A percentile compares a stretch with the other conserved stretches of the same genome.
Evolutionary conservation across 371 early-diverging fungal species (phyloP).

Genomic region (Rhizomucor pusillus): DNA sequence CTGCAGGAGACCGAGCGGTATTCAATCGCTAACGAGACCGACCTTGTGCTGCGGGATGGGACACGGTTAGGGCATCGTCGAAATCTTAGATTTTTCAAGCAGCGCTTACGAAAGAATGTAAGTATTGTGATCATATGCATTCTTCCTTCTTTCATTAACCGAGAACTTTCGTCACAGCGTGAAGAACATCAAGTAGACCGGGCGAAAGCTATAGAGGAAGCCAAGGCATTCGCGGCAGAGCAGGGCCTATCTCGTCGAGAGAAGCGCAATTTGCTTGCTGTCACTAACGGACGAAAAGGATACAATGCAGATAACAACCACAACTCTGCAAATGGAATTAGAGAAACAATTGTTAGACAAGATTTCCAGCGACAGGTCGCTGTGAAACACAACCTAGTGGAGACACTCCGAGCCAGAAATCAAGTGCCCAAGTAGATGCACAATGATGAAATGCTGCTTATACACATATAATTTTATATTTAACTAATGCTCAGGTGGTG

Average conservation of each 20-base stretch:
- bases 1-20: constrained; percentile 37
- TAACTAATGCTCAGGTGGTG: constrained; percentile 6
- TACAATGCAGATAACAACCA: background rate
- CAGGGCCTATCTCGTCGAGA: constrained; percentile 16
- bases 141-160: background rate
- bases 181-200: constrained; percentile 7
- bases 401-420: constrained; percentile 12
- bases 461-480: too few species aligned
- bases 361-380: constrained; percentile 11
- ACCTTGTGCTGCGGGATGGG: constrained; percentile 82
- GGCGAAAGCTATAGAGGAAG: constrained; percentile 11
- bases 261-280: constrained; percentile 11
- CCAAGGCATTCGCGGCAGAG: constrained; percentile 7
- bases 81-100: constrained; percentile 78
- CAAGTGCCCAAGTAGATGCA: constrained; percentile 15
- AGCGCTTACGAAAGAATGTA: constrained; percentile 42
- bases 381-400: constrained; percentile 12
- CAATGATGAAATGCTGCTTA: background rate
- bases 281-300: constrained; percentile 9
- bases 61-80: constrained; percentile 80
- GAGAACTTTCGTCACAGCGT: background rate
- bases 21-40: constrained; percentile 41
- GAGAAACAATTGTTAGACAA: constrained; percentile 7
- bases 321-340: constrained; percentile 6
- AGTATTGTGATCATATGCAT: constrained; percentile 2